Base-by-base conservation (phyloP, 345 rosid genomes). In the Boechera stricta region DNA sequence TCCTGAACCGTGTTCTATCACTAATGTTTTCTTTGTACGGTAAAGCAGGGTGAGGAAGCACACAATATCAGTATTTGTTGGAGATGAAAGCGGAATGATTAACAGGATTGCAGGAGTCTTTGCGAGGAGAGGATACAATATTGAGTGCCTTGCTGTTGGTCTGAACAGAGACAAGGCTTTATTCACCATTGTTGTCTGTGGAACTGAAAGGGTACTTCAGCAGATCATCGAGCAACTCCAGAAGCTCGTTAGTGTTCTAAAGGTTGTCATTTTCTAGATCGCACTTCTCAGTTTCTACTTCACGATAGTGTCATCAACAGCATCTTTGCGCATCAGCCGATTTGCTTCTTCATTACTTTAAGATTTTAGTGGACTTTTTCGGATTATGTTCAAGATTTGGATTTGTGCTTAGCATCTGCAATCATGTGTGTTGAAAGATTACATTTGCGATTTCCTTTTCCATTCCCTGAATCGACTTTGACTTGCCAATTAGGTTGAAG, bases 61-160 rank as follows among this genome's bases (percentile, higher is more conserved):
- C 80, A 88, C 98, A 0, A 86, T 95, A 36, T 95, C 98, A 0
- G 97, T 95, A 26, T 92, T 90, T 77, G 99, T 95, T 60, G 99
- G 99, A 62, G 98, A 95, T 67, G 99, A 95, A 74, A 92, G 98
- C 74, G 99, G 99, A 48, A 95, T 95, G 89, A 92, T 95, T 68
- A 95, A 95, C 51, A 82, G 98, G 82, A 95, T 95, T 60, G 98
- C 99, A 0, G 99, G 98, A 52, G 99, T 95, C 3, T 95, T 95
- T 79, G 96, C 97, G 1, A 87, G 98, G 80, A 86, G 99, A 71
- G 99, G 98, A 13, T 95, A 87, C 79, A 95, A 95, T 78, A 95
- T 92, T 8, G 99, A 95, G 85, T 89, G 97, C n/a, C 97, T 95
- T 29, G 99, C 98, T 68, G 99, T 95, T 70, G 98, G 99, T 67